phyloP scores from a whole-genome alignment of 179 eudicot species.

The Beta lomatogona region DNA sequence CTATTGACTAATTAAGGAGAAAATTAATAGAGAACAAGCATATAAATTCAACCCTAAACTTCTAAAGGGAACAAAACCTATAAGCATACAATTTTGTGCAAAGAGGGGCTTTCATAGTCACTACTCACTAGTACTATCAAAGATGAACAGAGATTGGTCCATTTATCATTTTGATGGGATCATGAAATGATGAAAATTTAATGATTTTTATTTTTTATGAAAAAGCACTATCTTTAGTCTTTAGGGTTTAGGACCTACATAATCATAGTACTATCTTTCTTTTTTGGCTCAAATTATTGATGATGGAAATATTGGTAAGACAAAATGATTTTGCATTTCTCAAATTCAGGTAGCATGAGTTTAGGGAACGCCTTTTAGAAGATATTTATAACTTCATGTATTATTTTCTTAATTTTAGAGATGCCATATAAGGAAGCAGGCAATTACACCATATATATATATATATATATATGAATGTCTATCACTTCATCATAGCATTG shows the following conservation, averaged over 20 bases:
- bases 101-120: neutral
- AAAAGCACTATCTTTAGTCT: neutral
- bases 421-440: neutral
- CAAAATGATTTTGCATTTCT: constrained; percentile 21
- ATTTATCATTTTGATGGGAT: constrained; percentile 19
- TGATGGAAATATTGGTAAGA: constrained; percentile 3
- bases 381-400: neutral
- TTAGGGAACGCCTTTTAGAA: neutral
- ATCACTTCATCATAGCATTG: neutral
- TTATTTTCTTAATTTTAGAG: neutral
- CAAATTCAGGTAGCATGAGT: neutral
- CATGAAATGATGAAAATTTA: constrained; percentile 2
- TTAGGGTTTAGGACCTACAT: constrained; percentile 6
- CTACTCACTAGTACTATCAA: constrained; percentile 11
- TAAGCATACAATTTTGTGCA: constrained; percentile 20
- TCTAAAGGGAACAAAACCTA: constrained; percentile 3
- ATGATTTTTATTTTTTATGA: neutral
- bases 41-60: constrained; percentile 4
- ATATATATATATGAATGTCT: neutral
- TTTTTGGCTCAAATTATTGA: neutral
- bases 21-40: neutral
- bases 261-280: neutral
- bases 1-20: neutral
- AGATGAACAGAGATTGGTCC: neutral
- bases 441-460: neutral